Evolutionary conservation across 2,329 filamentous ascomycete genomes (phyloP), one percentile per base, ranked within the genome.

Genomic region (Colletotrichum theobromicola): DNA sequence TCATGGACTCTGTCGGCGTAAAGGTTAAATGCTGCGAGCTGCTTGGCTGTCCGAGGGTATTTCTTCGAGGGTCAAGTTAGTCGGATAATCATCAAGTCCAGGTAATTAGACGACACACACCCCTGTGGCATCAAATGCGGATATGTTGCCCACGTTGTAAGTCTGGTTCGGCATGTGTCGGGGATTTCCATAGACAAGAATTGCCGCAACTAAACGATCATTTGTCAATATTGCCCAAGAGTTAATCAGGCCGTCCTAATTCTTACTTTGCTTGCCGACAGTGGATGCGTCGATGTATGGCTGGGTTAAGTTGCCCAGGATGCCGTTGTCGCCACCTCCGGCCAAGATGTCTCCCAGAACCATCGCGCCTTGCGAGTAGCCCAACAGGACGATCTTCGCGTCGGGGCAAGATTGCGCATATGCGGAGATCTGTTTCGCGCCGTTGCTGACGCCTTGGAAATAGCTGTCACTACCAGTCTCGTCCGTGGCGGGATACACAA

Each of bases 231-330:
- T n/a, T 4, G 2, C 9, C 37, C 18, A 2, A 2, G 16, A 4
- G 9, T n/a, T 10, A 2, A n/a, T 10, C 5, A 10, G 2, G 3
- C 8, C 5, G 2, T 42, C 8, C 0, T 2, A 42, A 42, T 42
- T 18, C 37, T n/a, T n/a, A 46, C 42, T 46, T 0, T 46, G 42
- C 10, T 21, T 2, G 42, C 42, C 42, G 42, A 46, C 42, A 13
- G 42, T 46, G 42, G 42, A 21, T 46, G 42, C 1, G 1, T 21
- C 42, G 7, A 46, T 21, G 5, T 10, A 46, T 3, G 42, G 42
- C 1, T 1, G 5, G 42, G 42, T 46, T 10, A 46, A 21, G 10
- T 46, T 46, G 4, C 42, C 42, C 3, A 46, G 3, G n/a, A 46
- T 21, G 2, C 42, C 42, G 4, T 21, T 46, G 10, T 46, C 42